Evolutionary conservation across 768 basidiomycete species (phyloP), one percentile per base, ranked within the genome.

Genomic region (Xanthoconium stramineum): DNA sequence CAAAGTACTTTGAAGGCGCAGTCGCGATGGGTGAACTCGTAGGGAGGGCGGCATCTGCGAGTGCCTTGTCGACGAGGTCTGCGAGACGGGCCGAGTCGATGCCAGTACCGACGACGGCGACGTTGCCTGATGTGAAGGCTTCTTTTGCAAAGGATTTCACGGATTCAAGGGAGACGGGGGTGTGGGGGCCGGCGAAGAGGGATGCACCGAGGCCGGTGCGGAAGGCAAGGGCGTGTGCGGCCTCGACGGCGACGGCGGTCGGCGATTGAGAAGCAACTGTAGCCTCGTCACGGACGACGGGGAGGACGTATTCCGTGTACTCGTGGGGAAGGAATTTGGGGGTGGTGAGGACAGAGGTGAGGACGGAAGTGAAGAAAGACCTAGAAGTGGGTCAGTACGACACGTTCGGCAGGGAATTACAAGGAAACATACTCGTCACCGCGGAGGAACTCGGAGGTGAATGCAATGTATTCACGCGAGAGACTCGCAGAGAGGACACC

Each of bases 391-490:
- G 32, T 57, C 38, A 44, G 20, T 19, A 51, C 33, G 19, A 48
- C 33, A 29, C 13, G 5, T 36, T 24, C 15, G 43, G 13, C 38
- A 39, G 6, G 48, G n/a, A 53, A 35, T 14, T 8, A 20, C 13
- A 55, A 58, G 28, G 36, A 48, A 12, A 90, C 94, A 76, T 72
- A 98, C 96, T 97, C 95, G 72, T 99, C 94, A 46, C 92, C 94
- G 56, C 88, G 84, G 64, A 98, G 76, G 77, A 97, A 99, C 73
- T 98, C 95, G 50, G 96, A 94, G 24, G 92, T 95, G 70, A 98
- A 75, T 57, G 93, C 86, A 44, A 99, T 80, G 75, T 98, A 87
- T 77, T 98, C 96, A 63, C 96, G 79, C 17, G 88, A 82, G 61
- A 98, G 78, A 59, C 82, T 86, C 55, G 93, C 77, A 28, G 93